Percentiles rank a stretch among this genome's conserved stretches.
These are phyloP conservation scores for Barbarea vulgaris DNA, from an alignment of 345 rosid genomes.

Conservation along the genomic window DNA sequence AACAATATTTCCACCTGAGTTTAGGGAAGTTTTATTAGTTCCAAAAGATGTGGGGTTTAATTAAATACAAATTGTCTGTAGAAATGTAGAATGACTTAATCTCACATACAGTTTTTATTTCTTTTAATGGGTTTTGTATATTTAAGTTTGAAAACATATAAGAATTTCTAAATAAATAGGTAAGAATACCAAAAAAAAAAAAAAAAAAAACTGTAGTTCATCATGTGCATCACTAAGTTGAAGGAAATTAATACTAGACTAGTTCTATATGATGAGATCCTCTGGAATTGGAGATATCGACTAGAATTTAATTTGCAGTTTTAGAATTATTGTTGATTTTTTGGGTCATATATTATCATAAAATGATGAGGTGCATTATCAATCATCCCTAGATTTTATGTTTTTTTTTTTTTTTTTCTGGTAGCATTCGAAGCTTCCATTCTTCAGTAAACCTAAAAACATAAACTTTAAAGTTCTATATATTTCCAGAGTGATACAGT, in stretches of 20 bases:
- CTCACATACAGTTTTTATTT: background rate
- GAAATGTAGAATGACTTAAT: slow-evolving; percentile 1
- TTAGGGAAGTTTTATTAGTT: slow-evolving; percentile 14
- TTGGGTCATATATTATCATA: slow-evolving; percentile 6
- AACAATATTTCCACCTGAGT: background rate
- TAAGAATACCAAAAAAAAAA: too few species aligned
- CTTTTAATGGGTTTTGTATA: background rate
- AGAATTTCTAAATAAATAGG: background rate
- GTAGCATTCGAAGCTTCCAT: background rate
- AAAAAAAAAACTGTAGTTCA: background rate
- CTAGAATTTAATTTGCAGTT: background rate
- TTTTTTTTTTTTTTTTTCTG: background rate
- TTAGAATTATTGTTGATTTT: background rate
- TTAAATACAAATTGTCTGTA: background rate
- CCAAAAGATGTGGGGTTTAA: slow-evolving; percentile 1
- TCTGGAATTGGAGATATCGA: background rate
- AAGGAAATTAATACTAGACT: background rate
- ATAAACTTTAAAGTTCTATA: background rate
- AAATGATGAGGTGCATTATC: background rate
- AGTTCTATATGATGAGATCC: background rate
- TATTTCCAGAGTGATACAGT: too few species aligned
- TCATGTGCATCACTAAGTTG: slow-evolving; percentile 21
- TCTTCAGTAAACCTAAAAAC: background rate
- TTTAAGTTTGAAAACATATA: background rate
- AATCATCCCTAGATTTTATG: background rate